Percentiles rank a stretch among this genome's conserved stretches.
Conservation (phyloP, 352 stramenopile genomes). For the Blastocystis sp. region DNA sequence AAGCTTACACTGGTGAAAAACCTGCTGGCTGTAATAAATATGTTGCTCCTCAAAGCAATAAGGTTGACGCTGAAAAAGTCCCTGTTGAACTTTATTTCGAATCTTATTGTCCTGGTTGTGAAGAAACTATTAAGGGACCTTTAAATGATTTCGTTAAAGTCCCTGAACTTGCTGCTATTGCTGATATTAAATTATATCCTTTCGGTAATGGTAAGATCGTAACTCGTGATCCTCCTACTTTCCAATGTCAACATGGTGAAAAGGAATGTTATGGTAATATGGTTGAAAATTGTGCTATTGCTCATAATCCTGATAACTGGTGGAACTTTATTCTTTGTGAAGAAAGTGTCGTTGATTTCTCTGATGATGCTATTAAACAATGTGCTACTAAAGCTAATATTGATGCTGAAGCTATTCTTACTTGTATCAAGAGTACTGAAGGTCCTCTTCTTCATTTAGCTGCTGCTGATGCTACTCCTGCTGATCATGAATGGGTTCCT, state of each 20-base stretch:
- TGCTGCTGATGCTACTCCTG: slow-evolving; percentile 25
- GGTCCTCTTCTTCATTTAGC: slow-evolving; percentile 26
- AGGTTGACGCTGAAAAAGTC: not conserved
- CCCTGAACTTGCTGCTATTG: slow-evolving; percentile 17
- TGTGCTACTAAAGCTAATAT: slow-evolving; percentile 3
- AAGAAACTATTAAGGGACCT: not conserved
- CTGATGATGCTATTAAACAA: slow-evolving; percentile 21
- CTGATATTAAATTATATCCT: slow-evolving; percentile 29
- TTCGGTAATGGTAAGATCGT: slow-evolving; percentile 30
- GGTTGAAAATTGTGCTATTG: slow-evolving; percentile 21
- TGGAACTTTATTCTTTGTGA: slow-evolving; percentile 33
- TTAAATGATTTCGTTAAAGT: not conserved
- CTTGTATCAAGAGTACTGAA: slow-evolving; percentile 25
- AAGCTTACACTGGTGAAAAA: slow-evolving; percentile 35
- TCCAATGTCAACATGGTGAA: slow-evolving; percentile 33
- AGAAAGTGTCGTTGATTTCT: slow-evolving; percentile 22
- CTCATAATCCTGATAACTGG: slow-evolving; percentile 18
- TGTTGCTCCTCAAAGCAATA: no score
- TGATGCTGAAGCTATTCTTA: slow-evolving; percentile 13
- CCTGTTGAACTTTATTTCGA: not conserved
- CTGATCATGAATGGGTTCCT: slow-evolving; percentile 25
- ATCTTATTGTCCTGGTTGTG: not conserved
- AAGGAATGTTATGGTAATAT: slow-evolving; percentile 36
- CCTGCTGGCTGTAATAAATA: slow-evolving; percentile 16
- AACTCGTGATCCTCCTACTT: slow-evolving; percentile 34